Base-by-base conservation (phyloP, 2,329 filamentous ascomycete species). In the Cylindrodendrum hubeiense region DNA sequence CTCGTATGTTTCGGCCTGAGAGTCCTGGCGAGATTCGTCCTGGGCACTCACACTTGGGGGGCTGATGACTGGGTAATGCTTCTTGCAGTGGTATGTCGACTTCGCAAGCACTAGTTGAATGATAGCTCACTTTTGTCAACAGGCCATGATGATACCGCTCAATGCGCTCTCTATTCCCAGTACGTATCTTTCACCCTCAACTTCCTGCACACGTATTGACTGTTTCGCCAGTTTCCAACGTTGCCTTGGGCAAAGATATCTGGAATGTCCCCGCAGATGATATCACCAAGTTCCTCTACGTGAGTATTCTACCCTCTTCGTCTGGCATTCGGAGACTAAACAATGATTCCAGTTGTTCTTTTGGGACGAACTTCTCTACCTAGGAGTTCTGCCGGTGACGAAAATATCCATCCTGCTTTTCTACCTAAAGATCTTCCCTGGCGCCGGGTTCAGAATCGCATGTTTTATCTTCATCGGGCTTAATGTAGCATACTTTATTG, bases 401-500 rank as follows among this genome's bases (percentile, higher is more conserved):
- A 65, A 65, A 46, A 65, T 65, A 17, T 65, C 62, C 4, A 60
- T 65, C 13, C 7, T 65, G 8, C 57, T 65, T 21, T 60, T 65
- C 12, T 65, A 65, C 34, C 62, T 65, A 1, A 65, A 47, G 21
- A 60, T 65, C 28, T 65, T 65, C 34, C 56, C 62, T 3, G 24
- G 34, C 28, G 50, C 10, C 19, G 44, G 43, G 37, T 28, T 55
- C 33, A 34, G 51, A 50, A 43, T 44, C 17, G 56, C 56, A 12
- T 65, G 62, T 12, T 60, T 67, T 62, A 28, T 71, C 1, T 50
- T 71, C 1, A 71, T 71, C 2, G 69, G 59, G 0, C 54, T 71
- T 2, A 71, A 71, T 12, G 41, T 51, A 3, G 69, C 60, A 7
- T 71, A 71, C 21, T 70, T 71, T 7, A 71, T 71, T 3, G 19